These are phyloP conservation scores for Mimosa pudica DNA, from an alignment of 306 rosid species.

Conservation along the genomic window DNA sequence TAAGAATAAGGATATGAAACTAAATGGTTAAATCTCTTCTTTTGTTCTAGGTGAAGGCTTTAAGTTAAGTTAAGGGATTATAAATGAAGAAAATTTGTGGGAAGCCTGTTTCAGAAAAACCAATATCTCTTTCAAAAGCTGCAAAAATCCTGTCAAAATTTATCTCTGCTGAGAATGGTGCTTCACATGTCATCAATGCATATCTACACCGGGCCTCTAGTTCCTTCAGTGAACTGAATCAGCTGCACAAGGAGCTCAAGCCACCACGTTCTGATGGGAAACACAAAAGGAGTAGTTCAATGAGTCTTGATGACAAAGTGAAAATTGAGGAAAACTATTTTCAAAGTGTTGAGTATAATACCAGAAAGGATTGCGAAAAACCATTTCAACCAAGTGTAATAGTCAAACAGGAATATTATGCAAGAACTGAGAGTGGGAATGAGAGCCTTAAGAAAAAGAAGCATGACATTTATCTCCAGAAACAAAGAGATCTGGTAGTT, in stretches of 20 bases:
- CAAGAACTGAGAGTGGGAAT: not conserved
- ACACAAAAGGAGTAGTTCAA: slow-evolving; percentile 18
- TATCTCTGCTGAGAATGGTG: slow-evolving; percentile 35
- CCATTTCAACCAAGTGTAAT: not conserved
- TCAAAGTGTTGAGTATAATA: not conserved
- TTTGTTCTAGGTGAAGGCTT: not conserved
- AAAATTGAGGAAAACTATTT: not conserved
- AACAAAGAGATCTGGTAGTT: not conserved
- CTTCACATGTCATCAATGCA: slow-evolving; percentile 25
- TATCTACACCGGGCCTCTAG: slow-evolving; percentile 15
- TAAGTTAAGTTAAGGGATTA: slow-evolving; percentile 6
- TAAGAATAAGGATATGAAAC: not conserved
- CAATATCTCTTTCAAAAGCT: slow-evolving; percentile 30
- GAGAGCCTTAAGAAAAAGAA: not conserved
- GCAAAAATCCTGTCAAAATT: slow-evolving; percentile 27
- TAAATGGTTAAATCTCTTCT: not conserved
- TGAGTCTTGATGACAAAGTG: not conserved
- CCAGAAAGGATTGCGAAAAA: not conserved
- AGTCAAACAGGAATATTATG: not conserved
- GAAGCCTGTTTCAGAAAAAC: slow-evolving; percentile 5
- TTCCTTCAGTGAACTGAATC: slow-evolving; percentile 14
- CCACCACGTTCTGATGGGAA: not conserved
- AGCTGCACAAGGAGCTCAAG: slow-evolving; percentile 29
- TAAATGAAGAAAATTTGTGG: slow-evolving; percentile 29
- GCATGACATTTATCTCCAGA: not conserved